These are phyloP conservation scores for Nannochloropsis salina DNA, from an alignment of 108 stramenopile species.

Conservation along the genomic window DNA sequence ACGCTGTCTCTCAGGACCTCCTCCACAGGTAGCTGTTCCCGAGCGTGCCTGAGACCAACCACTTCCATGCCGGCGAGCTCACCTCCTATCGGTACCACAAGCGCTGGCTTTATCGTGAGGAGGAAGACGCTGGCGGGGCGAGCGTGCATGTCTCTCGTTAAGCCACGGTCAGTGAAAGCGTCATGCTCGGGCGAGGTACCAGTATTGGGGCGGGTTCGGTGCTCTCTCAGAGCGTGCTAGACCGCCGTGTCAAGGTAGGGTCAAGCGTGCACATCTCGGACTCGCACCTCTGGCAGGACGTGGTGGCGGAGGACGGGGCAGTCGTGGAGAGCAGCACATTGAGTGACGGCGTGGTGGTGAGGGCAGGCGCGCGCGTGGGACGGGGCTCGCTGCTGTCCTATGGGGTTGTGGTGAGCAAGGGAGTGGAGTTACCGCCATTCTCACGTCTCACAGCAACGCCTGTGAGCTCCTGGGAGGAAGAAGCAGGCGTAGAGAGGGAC, in stretches of 20 bases:
- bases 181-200: constrained; percentile 51
- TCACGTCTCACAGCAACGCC: constrained; percentile 64
- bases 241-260: constrained; percentile 57
- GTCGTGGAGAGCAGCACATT: constrained; percentile 62
- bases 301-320: constrained; percentile 64
- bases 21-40: constrained; percentile 89
- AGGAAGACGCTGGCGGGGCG: neutral
- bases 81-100: constrained; percentile 12
- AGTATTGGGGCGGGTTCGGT: constrained; percentile 43
- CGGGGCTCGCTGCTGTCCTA: constrained; percentile 78
- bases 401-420: constrained; percentile 74
- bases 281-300: constrained; percentile 76
- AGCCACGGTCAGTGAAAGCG: constrained; percentile 64
- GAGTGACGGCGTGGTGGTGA: constrained; percentile 62
- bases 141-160: constrained; percentile 26
- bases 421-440: constrained; percentile 68
- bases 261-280: constrained; percentile 55
- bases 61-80: constrained; percentile 46
- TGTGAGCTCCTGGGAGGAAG: constrained; percentile 18
- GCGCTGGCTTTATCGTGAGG: constrained; percentile 7
- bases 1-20: constrained; percentile 68
- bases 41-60: constrained; percentile 61
- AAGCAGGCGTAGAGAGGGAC: neutral
- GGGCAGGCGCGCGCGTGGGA: constrained; percentile 62
- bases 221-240: constrained; percentile 60